Evolutionary conservation across 1,284 basidiomycete genomes (phyloP).

Genomic region (Ganoderma leucocontextum): DNA sequence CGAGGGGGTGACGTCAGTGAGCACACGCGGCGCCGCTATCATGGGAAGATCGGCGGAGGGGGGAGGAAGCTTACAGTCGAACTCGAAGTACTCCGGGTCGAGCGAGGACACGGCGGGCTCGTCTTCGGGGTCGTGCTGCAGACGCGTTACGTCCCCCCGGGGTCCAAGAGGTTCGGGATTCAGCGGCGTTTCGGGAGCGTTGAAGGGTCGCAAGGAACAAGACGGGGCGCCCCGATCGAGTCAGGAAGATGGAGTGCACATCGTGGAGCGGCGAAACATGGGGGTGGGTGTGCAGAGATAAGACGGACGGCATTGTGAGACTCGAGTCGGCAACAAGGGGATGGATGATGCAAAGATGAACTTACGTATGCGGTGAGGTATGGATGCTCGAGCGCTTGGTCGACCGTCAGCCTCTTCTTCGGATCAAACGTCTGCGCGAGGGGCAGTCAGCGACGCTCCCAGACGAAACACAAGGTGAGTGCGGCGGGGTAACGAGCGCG

Average conservation of each 20-base stretch:
- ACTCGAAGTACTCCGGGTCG: conserved; percentile 87
- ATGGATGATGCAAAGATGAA: conserved; percentile 25
- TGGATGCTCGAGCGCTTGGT: conserved; percentile 86
- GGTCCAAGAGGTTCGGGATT: background rate
- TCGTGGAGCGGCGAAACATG: conserved; percentile 5
- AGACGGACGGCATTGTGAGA: conserved; percentile 12
- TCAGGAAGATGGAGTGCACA: background rate
- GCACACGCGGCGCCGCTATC: background rate
- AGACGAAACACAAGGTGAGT: background rate
- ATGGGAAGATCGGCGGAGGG: background rate
- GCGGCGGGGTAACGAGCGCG: background rate
- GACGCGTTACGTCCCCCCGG: background rate
- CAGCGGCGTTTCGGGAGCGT: background rate
- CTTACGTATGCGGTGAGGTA: conserved; percentile 69
- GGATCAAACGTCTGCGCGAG: conserved; percentile 79
- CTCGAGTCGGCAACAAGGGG: conserved; percentile 1
- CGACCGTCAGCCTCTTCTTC: conserved; percentile 85
- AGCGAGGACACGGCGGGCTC: conserved; percentile 81
- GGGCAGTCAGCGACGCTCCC: conserved; percentile 11
- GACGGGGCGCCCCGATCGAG: background rate
- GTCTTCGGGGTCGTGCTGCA: conserved; percentile 85
- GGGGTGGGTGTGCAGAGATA: background rate
- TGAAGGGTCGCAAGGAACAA: background rate
- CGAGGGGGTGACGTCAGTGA: background rate
- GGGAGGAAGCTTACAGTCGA: conserved; percentile 67